phyloP scores from a whole-genome alignment of 2,329 filamentous ascomycete species.

The Periconia macrospinosa region DNA sequence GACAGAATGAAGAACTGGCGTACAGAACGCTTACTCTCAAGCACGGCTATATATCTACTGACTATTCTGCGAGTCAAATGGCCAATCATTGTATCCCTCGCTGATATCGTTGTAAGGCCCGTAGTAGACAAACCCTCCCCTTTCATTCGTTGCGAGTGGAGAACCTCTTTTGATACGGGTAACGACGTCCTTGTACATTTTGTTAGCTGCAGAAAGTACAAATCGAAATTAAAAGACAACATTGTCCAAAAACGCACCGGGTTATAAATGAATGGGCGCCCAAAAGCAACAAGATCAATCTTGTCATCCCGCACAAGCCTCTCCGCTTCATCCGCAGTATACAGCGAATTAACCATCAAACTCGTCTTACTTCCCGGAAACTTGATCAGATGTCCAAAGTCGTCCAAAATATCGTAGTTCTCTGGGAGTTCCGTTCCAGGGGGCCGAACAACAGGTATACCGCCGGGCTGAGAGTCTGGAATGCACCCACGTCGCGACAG shows the following conservation, averaged over 20 bases:
- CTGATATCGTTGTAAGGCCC: constrained; percentile 20
- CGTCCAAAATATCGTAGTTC: not conserved
- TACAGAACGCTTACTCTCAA: too few relatives aligned
- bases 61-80: not conserved
- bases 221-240: not conserved
- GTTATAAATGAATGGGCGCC: constrained; percentile 24
- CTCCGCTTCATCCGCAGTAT: constrained; percentile 23
- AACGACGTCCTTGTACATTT: constrained; percentile 9
- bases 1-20: too few relatives aligned
- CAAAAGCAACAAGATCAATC: constrained; percentile 25
- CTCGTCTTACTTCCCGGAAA: constrained; percentile 24
- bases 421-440: not conserved
- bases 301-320: constrained; percentile 12
- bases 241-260: constrained; percentile 10
- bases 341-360: constrained; percentile 30
- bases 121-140: constrained; percentile 25
- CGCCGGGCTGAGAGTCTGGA: constrained; percentile 16
- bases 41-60: not conserved
- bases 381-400: constrained; percentile 28
- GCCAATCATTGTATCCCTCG: constrained; percentile 27
- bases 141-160: constrained; percentile 19
- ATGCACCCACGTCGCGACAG: constrained; percentile 7
- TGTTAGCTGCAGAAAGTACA: not conserved
- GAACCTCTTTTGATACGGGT: constrained; percentile 14
- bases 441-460: not conserved